These are phyloP conservation scores for Trichoderma sp. DNA, from an alignment of 2,329 filamentous ascomycete genomes.

Conservation along the genomic window DNA sequence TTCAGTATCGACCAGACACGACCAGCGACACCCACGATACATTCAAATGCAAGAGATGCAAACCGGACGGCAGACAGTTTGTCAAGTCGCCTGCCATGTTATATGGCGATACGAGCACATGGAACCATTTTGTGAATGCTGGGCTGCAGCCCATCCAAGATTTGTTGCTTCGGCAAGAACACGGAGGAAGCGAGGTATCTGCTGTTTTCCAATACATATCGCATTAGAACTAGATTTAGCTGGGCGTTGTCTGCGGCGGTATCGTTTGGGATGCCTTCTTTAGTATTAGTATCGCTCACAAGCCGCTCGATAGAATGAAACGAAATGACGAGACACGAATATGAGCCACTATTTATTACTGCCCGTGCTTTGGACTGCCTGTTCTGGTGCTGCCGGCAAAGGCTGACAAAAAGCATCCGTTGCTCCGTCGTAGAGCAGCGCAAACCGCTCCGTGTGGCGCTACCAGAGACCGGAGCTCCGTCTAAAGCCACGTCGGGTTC, in stretches of 20 bases:
- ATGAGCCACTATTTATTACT: no score
- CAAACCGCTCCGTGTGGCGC: no score
- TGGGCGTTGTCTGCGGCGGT: neutral
- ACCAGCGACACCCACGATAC: slow-evolving; percentile 95
- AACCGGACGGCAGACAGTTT: slow-evolving; percentile 80
- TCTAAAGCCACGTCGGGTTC: slow-evolving; percentile 13
- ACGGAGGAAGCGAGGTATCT: slow-evolving; percentile 75
- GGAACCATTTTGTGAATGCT: slow-evolving; percentile 94
- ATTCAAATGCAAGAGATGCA: slow-evolving; percentile 96
- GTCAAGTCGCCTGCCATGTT: slow-evolving; percentile 93
- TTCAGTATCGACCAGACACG: slow-evolving; percentile 85
- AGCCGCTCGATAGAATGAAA: no score
- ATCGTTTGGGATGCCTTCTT: no score
- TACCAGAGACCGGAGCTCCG: neutral
- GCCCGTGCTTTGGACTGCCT: no score
- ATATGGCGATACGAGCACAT: slow-evolving; percentile 97
- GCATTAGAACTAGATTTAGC: slow-evolving; percentile 52
- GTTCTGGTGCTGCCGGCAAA: no score
- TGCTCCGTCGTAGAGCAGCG: no score
- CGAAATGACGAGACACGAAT: no score
- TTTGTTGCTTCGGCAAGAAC: slow-evolving; percentile 84
- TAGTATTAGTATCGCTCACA: no score
- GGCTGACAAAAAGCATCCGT: no score
- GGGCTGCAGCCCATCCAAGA: slow-evolving; percentile 85
- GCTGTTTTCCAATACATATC: slow-evolving; percentile 99